phyloP scores from a whole-genome alignment of 805 yeast species.

The Saccharomycopsis olivae region DNA sequence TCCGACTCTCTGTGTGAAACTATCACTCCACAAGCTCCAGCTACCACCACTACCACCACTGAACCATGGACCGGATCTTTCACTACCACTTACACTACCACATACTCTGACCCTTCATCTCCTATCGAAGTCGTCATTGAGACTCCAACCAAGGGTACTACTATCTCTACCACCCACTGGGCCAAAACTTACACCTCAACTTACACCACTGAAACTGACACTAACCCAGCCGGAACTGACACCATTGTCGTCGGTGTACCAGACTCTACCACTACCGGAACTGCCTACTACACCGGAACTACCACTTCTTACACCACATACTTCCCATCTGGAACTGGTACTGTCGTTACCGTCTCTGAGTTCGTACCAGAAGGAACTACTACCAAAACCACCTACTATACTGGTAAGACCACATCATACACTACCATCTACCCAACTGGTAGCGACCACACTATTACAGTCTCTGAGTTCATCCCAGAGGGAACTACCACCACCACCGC shows the following conservation, averaged over 20 bases:
- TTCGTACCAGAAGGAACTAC: slow-evolving; percentile 1
- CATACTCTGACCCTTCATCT: slow-evolving; percentile 4
- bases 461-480: slow-evolving; percentile 2
- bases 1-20: not conserved
- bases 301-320: slow-evolving; percentile 1
- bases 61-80: slow-evolving; percentile 6
- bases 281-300: slow-evolving; percentile 1
- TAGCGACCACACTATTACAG: not conserved
- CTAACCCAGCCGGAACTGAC: too few species aligned
- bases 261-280: too few species aligned
- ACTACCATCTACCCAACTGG: slow-evolving; percentile 1
- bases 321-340: slow-evolving; percentile 4
- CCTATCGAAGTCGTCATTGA: slow-evolving; percentile 5
- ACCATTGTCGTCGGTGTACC: too few species aligned
- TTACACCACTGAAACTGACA: too few species aligned
- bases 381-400: slow-evolving; percentile 2
- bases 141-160: not conserved
- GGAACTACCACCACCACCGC: slow-evolving; percentile 1
- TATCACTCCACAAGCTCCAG: not conserved
- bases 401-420: not conserved
- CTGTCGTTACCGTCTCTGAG: not conserved
- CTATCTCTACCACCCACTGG: slow-evolving; percentile 7
- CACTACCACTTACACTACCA: slow-evolving; percentile 3
- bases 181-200: too few species aligned
- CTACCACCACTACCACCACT: slow-evolving; percentile 8